Evolutionary conservation across 768 basidiomycete genomes (phyloP).

Genomic region (Boletus sp.): DNA sequence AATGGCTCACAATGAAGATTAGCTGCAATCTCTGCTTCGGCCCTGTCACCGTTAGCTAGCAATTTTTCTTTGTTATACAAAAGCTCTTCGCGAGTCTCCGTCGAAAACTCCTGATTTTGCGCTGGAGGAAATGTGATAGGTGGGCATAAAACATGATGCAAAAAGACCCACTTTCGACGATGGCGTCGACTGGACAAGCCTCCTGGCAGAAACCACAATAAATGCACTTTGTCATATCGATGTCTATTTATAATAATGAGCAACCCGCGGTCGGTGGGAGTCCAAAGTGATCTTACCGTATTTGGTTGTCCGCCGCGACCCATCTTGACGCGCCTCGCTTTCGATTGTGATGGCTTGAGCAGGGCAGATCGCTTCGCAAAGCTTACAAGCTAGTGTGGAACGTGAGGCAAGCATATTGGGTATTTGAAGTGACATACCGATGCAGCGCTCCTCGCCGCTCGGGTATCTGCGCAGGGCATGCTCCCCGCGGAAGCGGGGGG

Average conservation of each 20-base stretch:
- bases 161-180: constrained; percentile 84
- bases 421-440: constrained; percentile 57
- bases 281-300: constrained; percentile 58
- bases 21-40: constrained; percentile 97
- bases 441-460: constrained; percentile 97
- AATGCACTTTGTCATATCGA: constrained; percentile 99
- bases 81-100: constrained; percentile 96
- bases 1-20: constrained; percentile 68
- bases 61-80: constrained; percentile 99
- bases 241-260: constrained; percentile 50
- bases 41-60: constrained; percentile 91
- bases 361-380: constrained; percentile 99
- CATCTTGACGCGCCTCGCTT: constrained; percentile 93
- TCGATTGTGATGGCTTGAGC: constrained; percentile 99
- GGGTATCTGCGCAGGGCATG: constrained; percentile 96
- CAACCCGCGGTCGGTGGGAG: background rate
- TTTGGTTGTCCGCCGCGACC: constrained; percentile 94
- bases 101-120: constrained; percentile 96
- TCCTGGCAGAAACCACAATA: constrained; percentile 99
- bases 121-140: constrained; percentile 44
- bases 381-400: constrained; percentile 77
- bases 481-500: constrained; percentile 97
- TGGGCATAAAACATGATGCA: constrained; percentile 7
- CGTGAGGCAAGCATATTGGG: constrained; percentile 4
- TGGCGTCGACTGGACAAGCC: constrained; percentile 98